Evolutionary conservation across 768 basidiomycete genomes (phyloP), one percentile per base, ranked within the genome.

Genomic region (Lactifluus echinatus): DNA sequence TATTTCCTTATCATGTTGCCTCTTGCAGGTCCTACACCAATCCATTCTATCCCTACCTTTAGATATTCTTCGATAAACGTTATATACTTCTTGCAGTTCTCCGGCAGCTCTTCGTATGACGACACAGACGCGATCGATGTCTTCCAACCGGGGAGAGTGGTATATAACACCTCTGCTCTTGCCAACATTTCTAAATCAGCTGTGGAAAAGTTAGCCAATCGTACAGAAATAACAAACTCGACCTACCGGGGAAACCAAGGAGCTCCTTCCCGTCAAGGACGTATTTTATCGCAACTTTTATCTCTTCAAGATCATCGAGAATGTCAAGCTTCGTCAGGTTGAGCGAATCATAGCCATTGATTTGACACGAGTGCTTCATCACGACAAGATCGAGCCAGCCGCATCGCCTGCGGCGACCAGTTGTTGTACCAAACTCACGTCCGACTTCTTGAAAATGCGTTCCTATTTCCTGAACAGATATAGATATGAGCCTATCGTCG

Each of bases 331-430:
- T 99, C 48, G 96, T 99, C 63, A 99, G 78, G 72, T 99, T 99
- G 60, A 98, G 75, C 45, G 73, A 69, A 66, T 95, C 92, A 71
- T 98, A 99, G 34, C 96, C 96, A 70, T 99, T 99, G 79, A 99
- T 91, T 60, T 90, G 73, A 67, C 77, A 83, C 7, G 95, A 98
- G 71, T 97, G 86, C 69, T 84, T 86, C 77, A 99, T 80, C 40
- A 97, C 92, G 55, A 97, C 91, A 14, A 98, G 77, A 71, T 99
- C 96, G 44, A 99, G 83, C 96, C 96, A 99, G 12, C 96, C 96
- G 71, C 93, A 92, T 53, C 96, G 87, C 57, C 96, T 79, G 36
- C 89, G 76, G 28, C 96, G 84, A 7, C 96, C 96, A 0, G 96
- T 99, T 1, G 93, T 96, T 24, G 82, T 84, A 19, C 96, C 96